Base-by-base conservation (phyloP, 1,284 basidiomycete species). In the Cystobasidiaceae sp. region DNA sequence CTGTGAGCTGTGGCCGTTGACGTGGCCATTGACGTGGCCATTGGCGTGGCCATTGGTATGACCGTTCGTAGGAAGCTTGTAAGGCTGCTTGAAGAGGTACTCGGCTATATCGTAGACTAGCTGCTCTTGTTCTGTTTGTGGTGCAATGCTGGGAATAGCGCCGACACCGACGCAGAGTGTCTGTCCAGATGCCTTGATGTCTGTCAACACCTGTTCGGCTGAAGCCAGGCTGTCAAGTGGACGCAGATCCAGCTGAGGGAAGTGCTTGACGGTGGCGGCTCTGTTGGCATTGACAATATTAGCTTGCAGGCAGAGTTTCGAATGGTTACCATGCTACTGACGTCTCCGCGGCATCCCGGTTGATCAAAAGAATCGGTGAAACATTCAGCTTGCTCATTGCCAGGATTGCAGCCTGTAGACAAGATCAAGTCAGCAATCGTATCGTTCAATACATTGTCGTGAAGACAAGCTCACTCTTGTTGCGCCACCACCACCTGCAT, bases 71-170 rank as follows among this genome's bases (percentile, higher is more conserved):
- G 27, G 32, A 33, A 13, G 27, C 9, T 13, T 21, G 37, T 58
- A 44, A 6, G 39, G 21, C 4, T 28, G 57, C 34, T 59, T 51
- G 34, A 75, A 75, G 48, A 75, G 69, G 9, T 32, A 28, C 25
- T 70, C 60, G 0, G 74, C 73, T 5, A 75, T 48, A 3, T 62
- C 61, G 45, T 75, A 75, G 9, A 75, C 75, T 66, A 67, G 72
- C 63, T 75, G 74, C 60, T 76, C 75, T 4, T 69, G 72, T 8
- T 68, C 67, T 0, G 72, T 74, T 3, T 56, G 33, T 1, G 75
- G 75, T 27, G 67, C 70, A 21, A 76, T 69, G 13, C 70, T 71
- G 4, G 75, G 75, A 15, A 76, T 76, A 3, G 75, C 75, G 9
- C 75, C 75, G 0, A 76, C 74, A 1, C 67, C 70, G 13, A 34